Conservation (phyloP, 768 basidiomycete species). For the Pleurotus citrinopileatus region DNA sequence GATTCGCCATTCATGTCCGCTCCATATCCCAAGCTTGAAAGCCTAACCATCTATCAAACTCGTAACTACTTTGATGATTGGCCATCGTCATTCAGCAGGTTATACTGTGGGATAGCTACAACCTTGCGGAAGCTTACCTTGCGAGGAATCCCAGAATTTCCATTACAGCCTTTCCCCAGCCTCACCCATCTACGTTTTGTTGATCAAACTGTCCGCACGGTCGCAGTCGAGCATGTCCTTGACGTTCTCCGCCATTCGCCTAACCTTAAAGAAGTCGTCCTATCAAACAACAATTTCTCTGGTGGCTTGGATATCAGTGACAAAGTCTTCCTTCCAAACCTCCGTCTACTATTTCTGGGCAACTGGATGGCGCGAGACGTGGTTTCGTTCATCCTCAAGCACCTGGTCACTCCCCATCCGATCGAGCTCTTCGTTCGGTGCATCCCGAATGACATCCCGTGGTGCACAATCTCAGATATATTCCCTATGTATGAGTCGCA, state of each 20-base stretch:
- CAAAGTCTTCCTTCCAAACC: not conserved
- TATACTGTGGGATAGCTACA: not conserved
- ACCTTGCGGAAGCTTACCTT: not conserved
- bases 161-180: not conserved
- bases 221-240: not conserved
- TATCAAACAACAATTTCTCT: not conserved
- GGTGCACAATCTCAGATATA: not conserved
- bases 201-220: not conserved
- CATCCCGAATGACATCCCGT: not conserved
- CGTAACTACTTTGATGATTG: not conserved
- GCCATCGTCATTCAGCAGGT: not conserved
- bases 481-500: not conserved
- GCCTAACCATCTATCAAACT: not conserved
- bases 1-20: not conserved
- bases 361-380: not conserved
- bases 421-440: conserved; percentile 16
- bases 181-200: not conserved
- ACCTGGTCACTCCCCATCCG: conserved; percentile 9
- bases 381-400: not conserved
- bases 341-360: not conserved
- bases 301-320: conserved; percentile 13
- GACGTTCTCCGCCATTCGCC: not conserved
- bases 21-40: not conserved
- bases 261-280: not conserved
- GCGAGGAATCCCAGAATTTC: not conserved